Evolutionary conservation across 2,329 filamentous ascomycete genomes (phyloP).

Genomic region (Trichoderma hamatum): DNA sequence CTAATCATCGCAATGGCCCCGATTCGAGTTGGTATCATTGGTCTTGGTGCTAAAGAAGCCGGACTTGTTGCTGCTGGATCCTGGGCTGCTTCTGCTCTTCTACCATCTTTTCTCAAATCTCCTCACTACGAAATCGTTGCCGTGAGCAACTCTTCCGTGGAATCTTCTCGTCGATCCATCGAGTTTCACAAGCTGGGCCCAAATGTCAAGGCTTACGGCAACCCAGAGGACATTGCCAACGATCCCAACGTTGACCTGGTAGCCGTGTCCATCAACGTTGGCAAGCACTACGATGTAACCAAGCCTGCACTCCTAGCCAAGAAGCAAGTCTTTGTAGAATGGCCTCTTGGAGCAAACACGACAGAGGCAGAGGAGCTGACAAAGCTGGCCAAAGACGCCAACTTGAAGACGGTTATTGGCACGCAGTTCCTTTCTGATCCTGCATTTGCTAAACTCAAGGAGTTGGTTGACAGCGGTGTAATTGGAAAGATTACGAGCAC

Average conservation of each 20-base stretch:
- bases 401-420: constrained; percentile 47
- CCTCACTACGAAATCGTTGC: constrained; percentile 51
- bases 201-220: constrained; percentile 49
- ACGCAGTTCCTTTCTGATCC: constrained; percentile 52
- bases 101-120: constrained; percentile 46
- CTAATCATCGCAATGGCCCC: constrained; percentile 28
- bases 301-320: constrained; percentile 46
- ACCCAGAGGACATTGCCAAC: constrained; percentile 47
- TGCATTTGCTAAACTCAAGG: constrained; percentile 30
- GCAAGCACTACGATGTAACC: constrained; percentile 45
- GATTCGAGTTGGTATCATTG: constrained; percentile 32
- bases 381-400: constrained; percentile 37
- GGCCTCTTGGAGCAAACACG: constrained; percentile 52
- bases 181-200: constrained; percentile 44
- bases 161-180: constrained; percentile 48
- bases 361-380: constrained; percentile 46
- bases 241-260: constrained; percentile 56
- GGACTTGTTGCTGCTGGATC: constrained; percentile 13
- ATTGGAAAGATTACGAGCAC: constrained; percentile 27
- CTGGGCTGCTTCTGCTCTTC: constrained; percentile 58
- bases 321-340: constrained; percentile 57
- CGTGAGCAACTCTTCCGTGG: constrained; percentile 51
- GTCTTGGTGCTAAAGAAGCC: constrained; percentile 26
- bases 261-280: constrained; percentile 53
- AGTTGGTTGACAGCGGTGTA: constrained; percentile 26